Percentiles rank a stretch among this genome's conserved stretches.
Evolutionary conservation across 78 protist genomes (phyloP).

Genomic region (Speleostelium caveatum): DNA sequence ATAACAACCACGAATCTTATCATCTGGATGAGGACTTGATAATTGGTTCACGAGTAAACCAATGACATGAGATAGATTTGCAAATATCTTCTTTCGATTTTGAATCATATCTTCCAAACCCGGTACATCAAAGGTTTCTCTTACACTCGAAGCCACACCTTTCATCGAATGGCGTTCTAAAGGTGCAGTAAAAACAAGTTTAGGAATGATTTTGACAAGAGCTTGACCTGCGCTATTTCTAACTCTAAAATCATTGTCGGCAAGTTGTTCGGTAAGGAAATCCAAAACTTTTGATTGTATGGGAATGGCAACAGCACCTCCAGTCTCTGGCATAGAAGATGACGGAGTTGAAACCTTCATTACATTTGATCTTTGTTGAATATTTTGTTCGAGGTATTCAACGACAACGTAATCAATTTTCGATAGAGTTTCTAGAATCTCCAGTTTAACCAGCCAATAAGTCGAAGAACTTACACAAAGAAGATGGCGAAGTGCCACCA

Average conservation of each 20-base stretch:
- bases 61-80: constrained; percentile 69
- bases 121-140: constrained; percentile 53
- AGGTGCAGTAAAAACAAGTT: constrained; percentile 70
- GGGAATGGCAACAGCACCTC: constrained; percentile 70
- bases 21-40: constrained; percentile 74
- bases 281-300: constrained; percentile 75
- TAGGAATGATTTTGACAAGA: constrained; percentile 53
- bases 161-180: constrained; percentile 61
- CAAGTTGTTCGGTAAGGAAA: constrained; percentile 53
- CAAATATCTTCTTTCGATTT: constrained; percentile 38
- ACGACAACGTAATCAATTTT: constrained; percentile 48
- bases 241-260: constrained; percentile 67
- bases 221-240: constrained; percentile 73
- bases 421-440: constrained; percentile 63
- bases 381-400: constrained; percentile 65
- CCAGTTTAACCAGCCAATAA: constrained; percentile 70
- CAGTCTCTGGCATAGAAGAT: constrained; percentile 1
- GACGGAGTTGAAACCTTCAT: background rate
- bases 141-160: constrained; percentile 38
- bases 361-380: constrained; percentile 57
- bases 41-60: constrained; percentile 36
- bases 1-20: constrained; percentile 74
- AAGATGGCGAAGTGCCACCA: constrained; percentile 45
- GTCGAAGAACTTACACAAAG: constrained; percentile 67
- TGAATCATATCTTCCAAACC: constrained; percentile 28